Conservation (phyloP, 495 filamentous ascomycete species). For the Durotheca rogersii region DNA sequence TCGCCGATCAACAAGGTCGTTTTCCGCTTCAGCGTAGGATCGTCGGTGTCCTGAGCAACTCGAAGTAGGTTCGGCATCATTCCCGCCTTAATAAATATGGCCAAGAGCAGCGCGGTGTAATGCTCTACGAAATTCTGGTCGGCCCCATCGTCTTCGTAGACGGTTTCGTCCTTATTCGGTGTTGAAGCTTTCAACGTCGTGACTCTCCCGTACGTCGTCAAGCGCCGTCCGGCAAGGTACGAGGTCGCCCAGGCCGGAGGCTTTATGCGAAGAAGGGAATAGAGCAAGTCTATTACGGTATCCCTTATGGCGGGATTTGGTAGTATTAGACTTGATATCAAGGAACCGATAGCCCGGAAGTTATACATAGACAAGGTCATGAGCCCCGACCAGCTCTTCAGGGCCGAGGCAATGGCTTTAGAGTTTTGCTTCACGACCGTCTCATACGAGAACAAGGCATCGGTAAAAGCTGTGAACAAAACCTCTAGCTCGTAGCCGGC, state of each 20-base stretch:
- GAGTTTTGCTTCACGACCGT: slow-evolving; percentile 79
- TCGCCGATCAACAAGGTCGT: slow-evolving; percentile 88
- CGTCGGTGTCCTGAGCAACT: slow-evolving; percentile 67
- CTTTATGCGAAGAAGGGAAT: slow-evolving; percentile 89
- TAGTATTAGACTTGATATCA: slow-evolving; percentile 76
- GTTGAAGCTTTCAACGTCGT: slow-evolving; percentile 70
- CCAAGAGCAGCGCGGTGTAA: slow-evolving; percentile 86
- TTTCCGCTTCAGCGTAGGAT: slow-evolving; percentile 78
- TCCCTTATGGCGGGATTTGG: slow-evolving; percentile 65
- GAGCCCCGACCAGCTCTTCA: slow-evolving; percentile 91
- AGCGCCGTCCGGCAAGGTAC: slow-evolving; percentile 85
- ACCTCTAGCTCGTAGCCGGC: slow-evolving; percentile 78
- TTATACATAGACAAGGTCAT: slow-evolving; percentile 82
- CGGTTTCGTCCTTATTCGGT: slow-evolving; percentile 43
- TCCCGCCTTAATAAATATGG: slow-evolving; percentile 79
- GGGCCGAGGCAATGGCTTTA: slow-evolving; percentile 79
- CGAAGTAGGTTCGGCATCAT: slow-evolving; percentile 76
- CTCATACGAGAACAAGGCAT: slow-evolving; percentile 70
- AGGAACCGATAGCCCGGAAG: slow-evolving; percentile 76
- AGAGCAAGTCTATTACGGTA: slow-evolving; percentile 81
- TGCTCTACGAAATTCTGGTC: slow-evolving; percentile 87
- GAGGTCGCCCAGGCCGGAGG: slow-evolving; percentile 95
- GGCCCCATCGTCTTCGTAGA: slow-evolving; percentile 64
- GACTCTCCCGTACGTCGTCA: slow-evolving; percentile 93
- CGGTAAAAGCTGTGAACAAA: slow-evolving; percentile 85